A percentile compares a stretch with the other conserved stretches of the same genome.
Evolutionary conservation across 2,329 filamentous ascomycete genomes (phyloP).

Genomic region (Teratosphaeria epicoccoides): DNA sequence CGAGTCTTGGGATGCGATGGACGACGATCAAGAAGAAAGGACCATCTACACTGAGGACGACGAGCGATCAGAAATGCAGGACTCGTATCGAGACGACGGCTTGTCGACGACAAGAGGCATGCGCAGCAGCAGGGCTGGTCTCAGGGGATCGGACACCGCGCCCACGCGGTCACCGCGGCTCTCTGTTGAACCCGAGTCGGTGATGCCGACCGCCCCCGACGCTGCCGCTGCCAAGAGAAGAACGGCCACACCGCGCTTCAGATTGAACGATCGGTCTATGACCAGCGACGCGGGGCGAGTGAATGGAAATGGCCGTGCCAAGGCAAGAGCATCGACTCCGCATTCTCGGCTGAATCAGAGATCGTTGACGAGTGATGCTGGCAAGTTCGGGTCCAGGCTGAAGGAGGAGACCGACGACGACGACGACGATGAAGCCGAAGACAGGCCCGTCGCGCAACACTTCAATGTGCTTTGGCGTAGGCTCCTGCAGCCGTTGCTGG

Average conservation of each 20-base stretch:
- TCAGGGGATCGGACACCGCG: background rate
- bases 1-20: conserved; percentile 27
- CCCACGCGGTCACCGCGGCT: conserved; percentile 9
- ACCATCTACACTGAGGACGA: conserved; percentile 18
- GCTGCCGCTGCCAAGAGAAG: conserved; percentile 8
- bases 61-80: conserved; percentile 19
- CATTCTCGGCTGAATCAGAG: conserved; percentile 17
- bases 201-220: conserved; percentile 32
- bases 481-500: conserved; percentile 26
- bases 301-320: conserved; percentile 3
- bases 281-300: conserved; percentile 22
- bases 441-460: background rate
- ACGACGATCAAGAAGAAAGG: conserved; percentile 14
- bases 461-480: conserved; percentile 22
- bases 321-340: conserved; percentile 8
- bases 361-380: conserved; percentile 25
- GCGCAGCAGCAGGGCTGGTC: conserved; percentile 1
- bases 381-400: conserved; percentile 10
- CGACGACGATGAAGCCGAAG: conserved; percentile 10
- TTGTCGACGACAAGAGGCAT: conserved; percentile 6
- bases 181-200: conserved; percentile 30
- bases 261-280: conserved; percentile 20
- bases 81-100: conserved; percentile 10
- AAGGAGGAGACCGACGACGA: conserved; percentile 17
- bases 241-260: conserved; percentile 18